These are phyloP conservation scores for Melanogaster broomeanus DNA, from an alignment of 768 basidiomycete genomes.

Conservation along the genomic window DNA sequence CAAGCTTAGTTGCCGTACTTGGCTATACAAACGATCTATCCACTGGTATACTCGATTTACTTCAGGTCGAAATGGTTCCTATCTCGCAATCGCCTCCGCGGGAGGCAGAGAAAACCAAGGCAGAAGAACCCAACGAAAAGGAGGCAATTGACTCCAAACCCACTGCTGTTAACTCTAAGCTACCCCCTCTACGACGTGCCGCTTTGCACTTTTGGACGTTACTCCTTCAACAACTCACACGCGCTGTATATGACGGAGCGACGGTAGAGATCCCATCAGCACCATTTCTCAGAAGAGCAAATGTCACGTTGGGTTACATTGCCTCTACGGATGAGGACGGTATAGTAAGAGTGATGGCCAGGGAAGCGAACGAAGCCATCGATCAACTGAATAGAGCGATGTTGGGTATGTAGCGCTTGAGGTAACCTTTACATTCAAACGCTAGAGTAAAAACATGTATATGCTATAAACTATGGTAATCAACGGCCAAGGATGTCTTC, in stretches of 20 bases:
- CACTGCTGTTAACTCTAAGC: slow-evolving; percentile 55
- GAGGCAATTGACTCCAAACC: slow-evolving; percentile 55
- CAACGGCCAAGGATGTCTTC: slow-evolving; percentile 34
- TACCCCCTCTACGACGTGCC: slow-evolving; percentile 81
- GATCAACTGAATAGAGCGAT: slow-evolving; percentile 49
- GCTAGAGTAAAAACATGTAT: background rate
- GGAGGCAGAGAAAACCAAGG: slow-evolving; percentile 2
- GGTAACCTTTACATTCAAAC: background rate
- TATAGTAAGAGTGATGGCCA: slow-evolving; percentile 74
- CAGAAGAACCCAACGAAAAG: slow-evolving; percentile 8
- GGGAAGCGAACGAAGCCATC: slow-evolving; percentile 61
- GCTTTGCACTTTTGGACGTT: slow-evolving; percentile 81
- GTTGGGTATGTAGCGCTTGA: slow-evolving; percentile 29
- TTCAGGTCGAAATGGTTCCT: slow-evolving; percentile 60
- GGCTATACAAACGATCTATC: slow-evolving; percentile 64
- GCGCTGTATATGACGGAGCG: slow-evolving; percentile 47
- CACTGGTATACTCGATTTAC: slow-evolving; percentile 71
- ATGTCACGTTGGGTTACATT: slow-evolving; percentile 67
- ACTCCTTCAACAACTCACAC: slow-evolving; percentile 61
- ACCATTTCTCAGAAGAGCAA: slow-evolving; percentile 48
- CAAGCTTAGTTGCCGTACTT: slow-evolving; percentile 60
- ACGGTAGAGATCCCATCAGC: slow-evolving; percentile 20
- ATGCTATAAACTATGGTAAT: background rate
- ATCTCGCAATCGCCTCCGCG: slow-evolving; percentile 12
- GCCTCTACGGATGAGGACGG: slow-evolving; percentile 70